A percentile compares a stretch with the other conserved stretches of the same genome.
Conservation (phyloP, 495 filamentous ascomycete genomes). For the Neurospora terricola region DNA sequence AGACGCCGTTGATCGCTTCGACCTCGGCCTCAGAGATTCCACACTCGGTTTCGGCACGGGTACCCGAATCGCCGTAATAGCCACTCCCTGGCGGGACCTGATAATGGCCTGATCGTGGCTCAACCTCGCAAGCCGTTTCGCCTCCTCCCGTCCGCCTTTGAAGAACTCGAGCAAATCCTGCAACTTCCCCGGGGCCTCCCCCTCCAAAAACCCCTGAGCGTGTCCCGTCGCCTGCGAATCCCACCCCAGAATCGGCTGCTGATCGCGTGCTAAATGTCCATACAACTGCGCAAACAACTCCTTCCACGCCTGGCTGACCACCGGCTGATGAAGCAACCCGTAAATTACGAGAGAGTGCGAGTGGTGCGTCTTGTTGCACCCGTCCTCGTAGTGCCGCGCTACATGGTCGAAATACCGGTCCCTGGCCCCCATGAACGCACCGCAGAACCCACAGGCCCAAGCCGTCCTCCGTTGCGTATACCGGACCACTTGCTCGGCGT, state of each 20-base stretch:
- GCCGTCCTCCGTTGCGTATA: conserved; percentile 25
- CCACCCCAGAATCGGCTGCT: conserved; percentile 40
- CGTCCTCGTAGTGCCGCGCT: conserved; percentile 38
- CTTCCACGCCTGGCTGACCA: conserved; percentile 38
- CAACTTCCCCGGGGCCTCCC: conserved; percentile 36
- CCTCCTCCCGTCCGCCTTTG: conserved; percentile 29
- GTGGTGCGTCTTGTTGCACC: conserved; percentile 36
- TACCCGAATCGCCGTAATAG: neutral
- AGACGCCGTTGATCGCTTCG: conserved; percentile 1
- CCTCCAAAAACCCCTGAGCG: conserved; percentile 38
- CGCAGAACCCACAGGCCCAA: conserved; percentile 40
- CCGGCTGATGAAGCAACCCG: conserved; percentile 38
- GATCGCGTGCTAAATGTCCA: conserved; percentile 27
- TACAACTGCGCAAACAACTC: conserved; percentile 29
- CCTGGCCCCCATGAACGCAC: conserved; percentile 33
- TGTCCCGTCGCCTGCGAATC: conserved; percentile 33
- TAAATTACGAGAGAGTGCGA: conserved; percentile 42
- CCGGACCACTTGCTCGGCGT: conserved; percentile 35
- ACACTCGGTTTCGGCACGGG: conserved; percentile 7
- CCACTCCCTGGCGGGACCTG: conserved; percentile 17
- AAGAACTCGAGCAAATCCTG: conserved; percentile 43
- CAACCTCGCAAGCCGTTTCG: conserved; percentile 28
- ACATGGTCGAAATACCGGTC: conserved; percentile 44
- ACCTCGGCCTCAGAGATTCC: neutral
- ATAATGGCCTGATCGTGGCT: conserved; percentile 35